Evolutionary conservation across 768 basidiomycete species (phyloP).

Genomic region (Antrodiella citrinella): DNA sequence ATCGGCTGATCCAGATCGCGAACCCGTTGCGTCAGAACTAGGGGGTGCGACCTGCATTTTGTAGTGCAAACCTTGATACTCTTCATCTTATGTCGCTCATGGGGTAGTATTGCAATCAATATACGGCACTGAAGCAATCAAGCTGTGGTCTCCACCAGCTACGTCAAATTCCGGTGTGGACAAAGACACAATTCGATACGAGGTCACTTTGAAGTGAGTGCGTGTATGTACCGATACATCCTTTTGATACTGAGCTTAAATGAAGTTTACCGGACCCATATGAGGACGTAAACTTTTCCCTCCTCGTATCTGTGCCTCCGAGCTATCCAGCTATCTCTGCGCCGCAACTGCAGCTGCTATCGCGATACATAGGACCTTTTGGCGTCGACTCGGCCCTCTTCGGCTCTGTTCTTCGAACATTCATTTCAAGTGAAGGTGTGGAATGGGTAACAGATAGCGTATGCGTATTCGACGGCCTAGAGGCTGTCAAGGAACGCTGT

Average conservation of each 20-base stretch:
- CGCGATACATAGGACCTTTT: conserved; percentile 75
- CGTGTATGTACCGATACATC: conserved; percentile 3
- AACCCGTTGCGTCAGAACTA: conserved; percentile 39
- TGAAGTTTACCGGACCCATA: conserved; percentile 2
- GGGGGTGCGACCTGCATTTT: conserved; percentile 28
- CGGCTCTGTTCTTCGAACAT: conserved; percentile 70
- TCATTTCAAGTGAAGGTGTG: conserved; percentile 68
- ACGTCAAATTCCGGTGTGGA: conserved; percentile 15
- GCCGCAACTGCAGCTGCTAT: conserved; percentile 80
- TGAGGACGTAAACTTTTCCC: conserved; percentile 23
- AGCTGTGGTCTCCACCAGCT: conserved; percentile 40
- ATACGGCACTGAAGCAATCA: conserved; percentile 62
- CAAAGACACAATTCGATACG: conserved; percentile 45
- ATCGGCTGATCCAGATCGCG: conserved; percentile 28
- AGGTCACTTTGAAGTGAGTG: conserved; percentile 55
- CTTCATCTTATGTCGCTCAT: conserved; percentile 8
- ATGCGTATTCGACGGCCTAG: conserved; percentile 84
- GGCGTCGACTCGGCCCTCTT: conserved; percentile 69
- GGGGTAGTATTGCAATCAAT: conserved; percentile 69
- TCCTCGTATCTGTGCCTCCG: conserved; percentile 36
- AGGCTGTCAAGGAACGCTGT: conserved; percentile 62
- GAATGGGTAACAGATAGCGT: conserved; percentile 69
- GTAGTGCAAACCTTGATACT: conserved; percentile 9
- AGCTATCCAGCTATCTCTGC: conserved; percentile 61
- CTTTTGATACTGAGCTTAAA: no score